A percentile compares a stretch with the other conserved stretches of the same genome.
phyloP scores from a whole-genome alignment of 305 asterid genomes.

The Solanum aculeatissimum region DNA sequence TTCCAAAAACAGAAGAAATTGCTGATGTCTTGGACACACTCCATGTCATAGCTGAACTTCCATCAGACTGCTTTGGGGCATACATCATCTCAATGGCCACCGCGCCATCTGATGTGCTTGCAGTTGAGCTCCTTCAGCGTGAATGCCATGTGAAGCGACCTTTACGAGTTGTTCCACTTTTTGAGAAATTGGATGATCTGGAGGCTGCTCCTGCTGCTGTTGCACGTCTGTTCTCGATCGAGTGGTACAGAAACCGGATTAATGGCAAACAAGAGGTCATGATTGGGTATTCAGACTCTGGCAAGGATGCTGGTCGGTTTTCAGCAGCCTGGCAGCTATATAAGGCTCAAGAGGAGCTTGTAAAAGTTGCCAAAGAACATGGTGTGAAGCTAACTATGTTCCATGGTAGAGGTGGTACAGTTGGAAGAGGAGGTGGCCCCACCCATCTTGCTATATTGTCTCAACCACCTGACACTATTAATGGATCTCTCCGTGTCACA shows the following conservation, averaged over 20 bases:
- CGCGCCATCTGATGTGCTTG: constrained; percentile 41
- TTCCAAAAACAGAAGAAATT: constrained; percentile 41
- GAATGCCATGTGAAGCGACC: constrained; percentile 40
- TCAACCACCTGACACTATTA: constrained; percentile 44
- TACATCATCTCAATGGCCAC: constrained; percentile 52
- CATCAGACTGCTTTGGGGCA: constrained; percentile 44
- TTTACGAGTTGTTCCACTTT: constrained; percentile 45
- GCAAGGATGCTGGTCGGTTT: constrained; percentile 47
- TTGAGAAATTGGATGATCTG: constrained; percentile 42
- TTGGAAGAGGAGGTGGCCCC: constrained; percentile 55
- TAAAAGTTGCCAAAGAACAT: constrained; percentile 33
- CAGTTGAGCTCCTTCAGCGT: constrained; percentile 47
- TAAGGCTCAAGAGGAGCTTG: constrained; percentile 48
- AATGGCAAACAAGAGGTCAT: constrained; percentile 50
- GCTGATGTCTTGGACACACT: constrained; percentile 43
- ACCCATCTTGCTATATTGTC: constrained; percentile 56
- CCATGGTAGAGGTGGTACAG: constrained; percentile 56
- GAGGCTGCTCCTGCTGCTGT: constrained; percentile 50
- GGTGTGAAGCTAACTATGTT: constrained; percentile 50
- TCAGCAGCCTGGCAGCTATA: constrained; percentile 53
- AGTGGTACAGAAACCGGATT: constrained; percentile 40
- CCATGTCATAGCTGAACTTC: constrained; percentile 42
- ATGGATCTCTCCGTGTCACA: constrained; percentile 43
- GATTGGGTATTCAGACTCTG: constrained; percentile 54
- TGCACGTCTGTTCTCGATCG: constrained; percentile 43